Percentiles rank a stretch among this genome's conserved stretches.
These are phyloP conservation scores for Puccinia triticina DNA, from an alignment of 1,284 basidiomycete genomes.

Conservation along the genomic window DNA sequence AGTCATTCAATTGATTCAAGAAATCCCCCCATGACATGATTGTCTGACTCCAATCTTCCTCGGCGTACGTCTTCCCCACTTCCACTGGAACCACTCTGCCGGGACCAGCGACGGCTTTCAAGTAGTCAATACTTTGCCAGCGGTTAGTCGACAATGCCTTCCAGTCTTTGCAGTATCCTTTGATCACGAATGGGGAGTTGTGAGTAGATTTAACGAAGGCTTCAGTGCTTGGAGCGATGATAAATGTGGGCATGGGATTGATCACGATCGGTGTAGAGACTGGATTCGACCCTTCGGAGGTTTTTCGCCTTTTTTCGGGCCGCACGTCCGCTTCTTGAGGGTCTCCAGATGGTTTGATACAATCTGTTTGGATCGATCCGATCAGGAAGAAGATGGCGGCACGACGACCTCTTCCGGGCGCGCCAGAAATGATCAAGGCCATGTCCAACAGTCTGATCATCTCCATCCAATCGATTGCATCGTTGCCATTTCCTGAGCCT, in stretches of 20 bases:
- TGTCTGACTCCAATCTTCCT: constrained; percentile 77
- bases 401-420: constrained; percentile 68
- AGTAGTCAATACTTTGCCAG: constrained; percentile 73
- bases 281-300: neutral
- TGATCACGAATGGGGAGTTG: constrained; percentile 73
- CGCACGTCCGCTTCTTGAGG: neutral
- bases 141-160: constrained; percentile 69
- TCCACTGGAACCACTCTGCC: constrained; percentile 88
- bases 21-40: constrained; percentile 80
- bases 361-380: constrained; percentile 61
- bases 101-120: constrained; percentile 70
- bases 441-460: constrained; percentile 70
- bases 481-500: neutral
- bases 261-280: constrained; percentile 6
- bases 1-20: constrained; percentile 61
- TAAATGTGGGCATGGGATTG: constrained; percentile 55
- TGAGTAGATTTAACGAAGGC: constrained; percentile 65
- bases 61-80: constrained; percentile 80
- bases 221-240: constrained; percentile 66
- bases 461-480: constrained; percentile 51
- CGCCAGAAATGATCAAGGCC: constrained; percentile 81
- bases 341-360: neutral
- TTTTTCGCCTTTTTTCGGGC: neutral
- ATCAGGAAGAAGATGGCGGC: constrained; percentile 71
- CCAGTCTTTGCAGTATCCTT: constrained; percentile 67